phyloP scores from a whole-genome alignment of 148 eudicot species.

The Cornus controversa region DNA sequence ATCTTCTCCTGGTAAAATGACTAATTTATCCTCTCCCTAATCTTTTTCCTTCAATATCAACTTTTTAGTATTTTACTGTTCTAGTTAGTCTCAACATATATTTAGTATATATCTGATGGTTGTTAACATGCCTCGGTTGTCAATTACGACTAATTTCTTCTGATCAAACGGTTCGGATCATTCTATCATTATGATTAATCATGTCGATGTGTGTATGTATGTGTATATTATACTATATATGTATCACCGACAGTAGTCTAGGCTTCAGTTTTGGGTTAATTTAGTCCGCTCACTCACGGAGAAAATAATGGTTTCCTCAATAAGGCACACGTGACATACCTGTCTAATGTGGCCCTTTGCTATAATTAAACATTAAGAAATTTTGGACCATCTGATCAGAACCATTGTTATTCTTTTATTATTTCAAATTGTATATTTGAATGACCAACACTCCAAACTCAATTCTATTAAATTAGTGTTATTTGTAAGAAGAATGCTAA shows the following conservation, averaged over 20 bases:
- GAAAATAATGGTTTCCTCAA: not conserved
- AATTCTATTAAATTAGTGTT: too few species aligned
- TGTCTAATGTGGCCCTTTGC: not conserved
- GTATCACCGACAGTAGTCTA: not conserved
- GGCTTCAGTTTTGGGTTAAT: not conserved
- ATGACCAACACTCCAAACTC: too few species aligned
- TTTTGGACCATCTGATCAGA: not conserved
- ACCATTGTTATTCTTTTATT: not conserved
- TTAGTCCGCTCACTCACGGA: too few species aligned
- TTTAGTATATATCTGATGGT: too few species aligned
- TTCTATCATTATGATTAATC: not conserved
- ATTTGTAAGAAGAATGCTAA: too few species aligned
- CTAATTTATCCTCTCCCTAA: not conserved
- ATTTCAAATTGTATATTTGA: too few species aligned
- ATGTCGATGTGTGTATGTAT: not conserved
- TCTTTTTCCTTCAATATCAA: too few species aligned
- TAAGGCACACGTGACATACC: not conserved
- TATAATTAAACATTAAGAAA: not conserved
- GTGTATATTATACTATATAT: too few species aligned
- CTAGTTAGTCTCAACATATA: too few species aligned
- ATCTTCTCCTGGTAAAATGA: conserved; percentile 71
- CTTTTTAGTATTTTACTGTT: too few species aligned
- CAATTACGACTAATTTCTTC: not conserved
- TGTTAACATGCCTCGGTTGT: not conserved
- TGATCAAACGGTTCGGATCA: not conserved